A percentile compares a stretch with the other conserved stretches of the same genome.
Conservation (phyloP, 192 early-diverging fungal genomes). For the Podila verticillata region DNA sequence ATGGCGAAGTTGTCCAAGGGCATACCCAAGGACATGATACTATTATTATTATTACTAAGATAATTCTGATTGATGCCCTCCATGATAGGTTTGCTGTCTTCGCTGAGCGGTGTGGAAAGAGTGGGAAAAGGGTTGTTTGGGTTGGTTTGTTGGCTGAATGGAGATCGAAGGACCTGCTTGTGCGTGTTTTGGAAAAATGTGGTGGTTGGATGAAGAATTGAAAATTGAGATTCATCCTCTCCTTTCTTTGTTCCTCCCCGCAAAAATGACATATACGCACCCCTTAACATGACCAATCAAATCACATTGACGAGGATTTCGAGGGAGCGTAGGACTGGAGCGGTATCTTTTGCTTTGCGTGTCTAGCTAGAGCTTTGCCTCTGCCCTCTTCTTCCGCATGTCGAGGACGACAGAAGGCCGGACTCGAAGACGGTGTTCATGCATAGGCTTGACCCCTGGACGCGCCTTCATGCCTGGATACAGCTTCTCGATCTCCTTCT, state of each 20-base stretch:
- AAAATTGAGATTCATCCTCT: too few species aligned
- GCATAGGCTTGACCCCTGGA: conserved; percentile 26
- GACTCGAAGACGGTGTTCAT: conserved; percentile 41
- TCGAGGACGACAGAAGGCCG: conserved; percentile 28
- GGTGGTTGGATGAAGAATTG: too few species aligned
- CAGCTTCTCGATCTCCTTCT: conserved; percentile 25
- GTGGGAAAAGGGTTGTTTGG: conserved; percentile 12
- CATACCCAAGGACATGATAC: conserved; percentile 21
- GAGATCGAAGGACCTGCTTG: too few species aligned
- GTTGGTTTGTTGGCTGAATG: too few species aligned
- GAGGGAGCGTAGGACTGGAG: too few species aligned
- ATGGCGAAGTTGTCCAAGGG: conserved; percentile 45
- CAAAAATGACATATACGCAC: too few species aligned
- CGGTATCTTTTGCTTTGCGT: too few species aligned
- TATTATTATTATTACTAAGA: conserved; percentile 33
- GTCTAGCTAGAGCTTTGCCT: too few species aligned
- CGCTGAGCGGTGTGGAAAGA: conserved; percentile 45
- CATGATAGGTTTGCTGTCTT: conserved; percentile 54
- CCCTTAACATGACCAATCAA: too few species aligned
- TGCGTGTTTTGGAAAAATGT: too few species aligned
- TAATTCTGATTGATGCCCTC: conserved; percentile 49
- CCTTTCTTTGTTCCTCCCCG: too few species aligned
- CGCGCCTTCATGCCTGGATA: conserved; percentile 44
- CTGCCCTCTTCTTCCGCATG: conserved; percentile 1
- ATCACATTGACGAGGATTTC: too few species aligned